Evolutionary conservation across 2,329 filamentous ascomycete genomes (phyloP).

Genomic region (Sordariomycetes sp.): DNA sequence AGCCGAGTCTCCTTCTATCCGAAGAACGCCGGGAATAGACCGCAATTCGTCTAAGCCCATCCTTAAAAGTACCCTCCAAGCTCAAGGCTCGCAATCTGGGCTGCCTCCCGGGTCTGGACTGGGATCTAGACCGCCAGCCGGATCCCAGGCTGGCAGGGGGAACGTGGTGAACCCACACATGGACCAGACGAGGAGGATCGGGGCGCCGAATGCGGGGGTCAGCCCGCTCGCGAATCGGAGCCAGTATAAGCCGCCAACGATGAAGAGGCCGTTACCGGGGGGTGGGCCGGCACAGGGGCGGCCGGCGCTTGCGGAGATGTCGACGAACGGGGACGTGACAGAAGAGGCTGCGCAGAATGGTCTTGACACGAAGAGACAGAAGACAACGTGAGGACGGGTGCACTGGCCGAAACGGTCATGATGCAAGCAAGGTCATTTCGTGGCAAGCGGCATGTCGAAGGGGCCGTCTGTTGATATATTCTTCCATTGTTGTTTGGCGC

Average conservation of each 20-base stretch:
- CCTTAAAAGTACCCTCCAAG: constrained; percentile 11
- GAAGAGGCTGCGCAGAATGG: constrained; percentile 10
- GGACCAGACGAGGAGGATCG: constrained; percentile 42
- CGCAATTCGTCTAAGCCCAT: constrained; percentile 66
- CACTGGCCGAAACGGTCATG: background rate
- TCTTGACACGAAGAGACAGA: constrained; percentile 38
- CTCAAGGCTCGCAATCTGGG: constrained; percentile 6
- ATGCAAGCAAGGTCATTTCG: background rate
- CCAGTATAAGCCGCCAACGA: constrained; percentile 45
- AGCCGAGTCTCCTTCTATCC: constrained; percentile 70
- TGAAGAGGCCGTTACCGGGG: constrained; percentile 33
- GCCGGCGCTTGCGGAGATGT: constrained; percentile 35
- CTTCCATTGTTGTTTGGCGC: background rate
- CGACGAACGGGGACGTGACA: constrained; percentile 24
- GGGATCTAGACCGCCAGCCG: constrained; percentile 13
- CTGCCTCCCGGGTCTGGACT: constrained; percentile 15
- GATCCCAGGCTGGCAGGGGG: constrained; percentile 17
- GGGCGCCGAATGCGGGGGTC: constrained; percentile 37
- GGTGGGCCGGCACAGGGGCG: constrained; percentile 17
- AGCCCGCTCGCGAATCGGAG: constrained; percentile 45
- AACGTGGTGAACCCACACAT: constrained; percentile 38
- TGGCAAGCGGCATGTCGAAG: background rate
- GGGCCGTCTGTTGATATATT: background rate
- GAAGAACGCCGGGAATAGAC: constrained; percentile 79
- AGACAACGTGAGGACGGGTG: constrained; percentile 18